phyloP scores from a whole-genome alignment of 1,284 basidiomycete genomes.

The Trametes hirsuta region DNA sequence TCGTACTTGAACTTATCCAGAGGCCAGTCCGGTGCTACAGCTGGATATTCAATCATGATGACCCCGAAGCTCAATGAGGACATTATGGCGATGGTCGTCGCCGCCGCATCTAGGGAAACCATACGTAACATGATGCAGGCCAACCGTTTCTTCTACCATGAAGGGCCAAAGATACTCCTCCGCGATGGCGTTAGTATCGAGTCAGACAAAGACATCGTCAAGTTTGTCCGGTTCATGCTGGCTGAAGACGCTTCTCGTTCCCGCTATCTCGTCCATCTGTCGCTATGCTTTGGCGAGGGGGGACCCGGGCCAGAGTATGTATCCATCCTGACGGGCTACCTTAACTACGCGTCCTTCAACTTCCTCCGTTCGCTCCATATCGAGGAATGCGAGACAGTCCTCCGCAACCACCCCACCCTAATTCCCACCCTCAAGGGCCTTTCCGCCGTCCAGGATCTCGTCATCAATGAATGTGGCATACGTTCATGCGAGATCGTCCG shows the following conservation, averaged over 20 bases:
- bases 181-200: not conserved
- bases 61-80: not conserved
- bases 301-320: not conserved
- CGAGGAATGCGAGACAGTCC: not conserved
- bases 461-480: not conserved
- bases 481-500: not conserved
- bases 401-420: not conserved
- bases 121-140: conserved; percentile 5
- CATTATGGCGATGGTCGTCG: not conserved
- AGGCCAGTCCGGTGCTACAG: no score
- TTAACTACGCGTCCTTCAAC: not conserved
- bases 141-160: conserved; percentile 7
- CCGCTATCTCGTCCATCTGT: not conserved
- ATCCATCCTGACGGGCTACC: not conserved
- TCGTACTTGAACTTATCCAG: no score
- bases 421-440: not conserved
- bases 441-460: not conserved
- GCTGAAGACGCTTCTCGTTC: conserved; percentile 6
- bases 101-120: not conserved
- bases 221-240: not conserved
- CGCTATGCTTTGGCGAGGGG: not conserved
- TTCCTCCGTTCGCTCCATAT: not conserved
- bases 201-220: not conserved
- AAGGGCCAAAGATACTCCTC: conserved; percentile 6
- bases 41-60: not conserved